These are phyloP conservation scores for Alternaria dauci DNA, from an alignment of 2,329 filamentous ascomycete genomes.

Conservation along the genomic window DNA sequence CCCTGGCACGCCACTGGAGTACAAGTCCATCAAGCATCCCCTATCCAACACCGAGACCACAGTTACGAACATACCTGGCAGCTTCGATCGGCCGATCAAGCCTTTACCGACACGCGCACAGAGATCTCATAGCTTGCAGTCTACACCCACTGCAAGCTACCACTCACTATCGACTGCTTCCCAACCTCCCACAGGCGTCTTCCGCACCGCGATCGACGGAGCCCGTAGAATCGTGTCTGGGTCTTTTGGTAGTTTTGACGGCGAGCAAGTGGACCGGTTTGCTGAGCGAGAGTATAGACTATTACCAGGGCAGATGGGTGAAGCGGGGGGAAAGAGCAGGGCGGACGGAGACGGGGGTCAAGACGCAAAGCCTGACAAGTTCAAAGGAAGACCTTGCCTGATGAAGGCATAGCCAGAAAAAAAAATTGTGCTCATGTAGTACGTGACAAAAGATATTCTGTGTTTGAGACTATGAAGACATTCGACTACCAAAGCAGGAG, in stretches of 20 bases:
- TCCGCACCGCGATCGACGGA: not conserved
- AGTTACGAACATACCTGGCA: conserved; percentile 13
- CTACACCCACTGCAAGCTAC: not conserved
- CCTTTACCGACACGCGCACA: not conserved
- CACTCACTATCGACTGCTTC: too few species aligned
- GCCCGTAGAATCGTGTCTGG: conserved; percentile 13
- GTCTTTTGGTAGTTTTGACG: conserved; percentile 25
- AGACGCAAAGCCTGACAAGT: not conserved
- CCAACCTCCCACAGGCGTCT: not conserved
- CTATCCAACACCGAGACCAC: conserved; percentile 8
- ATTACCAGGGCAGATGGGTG: not conserved
- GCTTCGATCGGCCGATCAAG: conserved; percentile 11
- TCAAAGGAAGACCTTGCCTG: conserved; percentile 13
- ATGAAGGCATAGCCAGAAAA: not conserved
- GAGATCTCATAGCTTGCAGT: too few species aligned
- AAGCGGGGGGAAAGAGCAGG: not conserved
- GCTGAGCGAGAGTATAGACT: conserved; percentile 18
- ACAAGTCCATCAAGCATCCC: conserved; percentile 1
- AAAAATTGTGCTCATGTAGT: too few species aligned
- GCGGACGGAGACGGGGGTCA: not conserved
- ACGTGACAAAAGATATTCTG: not conserved
- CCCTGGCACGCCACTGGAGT: not conserved
- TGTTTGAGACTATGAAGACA: not conserved
- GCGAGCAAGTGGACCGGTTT: conserved; percentile 3
- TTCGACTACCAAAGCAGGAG: not conserved